Conservation (phyloP, 2,329 filamentous ascomycete genomes). For the Pezicula neosporulosa region DNA sequence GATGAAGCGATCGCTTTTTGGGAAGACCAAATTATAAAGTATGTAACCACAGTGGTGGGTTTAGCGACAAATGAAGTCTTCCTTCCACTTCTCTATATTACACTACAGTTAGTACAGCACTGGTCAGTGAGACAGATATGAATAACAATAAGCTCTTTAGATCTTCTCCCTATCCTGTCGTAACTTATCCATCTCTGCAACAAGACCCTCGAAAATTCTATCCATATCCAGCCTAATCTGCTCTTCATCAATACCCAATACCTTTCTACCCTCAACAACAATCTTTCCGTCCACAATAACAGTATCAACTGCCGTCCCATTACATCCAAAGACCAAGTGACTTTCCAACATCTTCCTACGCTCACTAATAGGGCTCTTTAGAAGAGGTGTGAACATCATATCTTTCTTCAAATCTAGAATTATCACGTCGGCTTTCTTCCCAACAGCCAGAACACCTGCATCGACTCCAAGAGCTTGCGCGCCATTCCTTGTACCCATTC, state of each 20-base stretch:
- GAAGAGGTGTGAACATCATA: constrained; percentile 22
- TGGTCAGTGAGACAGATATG: too few species aligned
- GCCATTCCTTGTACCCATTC: constrained; percentile 22
- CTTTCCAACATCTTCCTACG: constrained; percentile 14
- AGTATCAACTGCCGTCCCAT: constrained; percentile 20
- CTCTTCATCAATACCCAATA: constrained; percentile 22
- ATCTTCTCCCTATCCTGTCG: neutral
- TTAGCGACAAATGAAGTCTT: too few species aligned
- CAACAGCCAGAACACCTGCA: constrained; percentile 16
- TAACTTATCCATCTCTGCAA: constrained; percentile 9
- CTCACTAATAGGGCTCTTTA: constrained; percentile 14
- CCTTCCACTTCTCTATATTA: too few species aligned
- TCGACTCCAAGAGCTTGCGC: constrained; percentile 18
- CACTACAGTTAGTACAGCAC: too few species aligned
- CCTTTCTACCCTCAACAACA: constrained; percentile 17
- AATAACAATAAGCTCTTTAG: neutral
- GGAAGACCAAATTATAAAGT: constrained; percentile 4
- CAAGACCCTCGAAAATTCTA: constrained; percentile 11
- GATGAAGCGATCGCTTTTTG: constrained; percentile 7
- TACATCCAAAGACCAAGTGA: constrained; percentile 24
- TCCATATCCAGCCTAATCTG: constrained; percentile 16
- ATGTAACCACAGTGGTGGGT: neutral
- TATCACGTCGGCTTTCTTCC: constrained; percentile 23
- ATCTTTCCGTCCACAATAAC: constrained; percentile 21
- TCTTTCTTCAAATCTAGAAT: constrained; percentile 22